These are phyloP conservation scores for Fusarium setosum DNA, from an alignment of 2,329 filamentous ascomycete species.

Conservation along the genomic window DNA sequence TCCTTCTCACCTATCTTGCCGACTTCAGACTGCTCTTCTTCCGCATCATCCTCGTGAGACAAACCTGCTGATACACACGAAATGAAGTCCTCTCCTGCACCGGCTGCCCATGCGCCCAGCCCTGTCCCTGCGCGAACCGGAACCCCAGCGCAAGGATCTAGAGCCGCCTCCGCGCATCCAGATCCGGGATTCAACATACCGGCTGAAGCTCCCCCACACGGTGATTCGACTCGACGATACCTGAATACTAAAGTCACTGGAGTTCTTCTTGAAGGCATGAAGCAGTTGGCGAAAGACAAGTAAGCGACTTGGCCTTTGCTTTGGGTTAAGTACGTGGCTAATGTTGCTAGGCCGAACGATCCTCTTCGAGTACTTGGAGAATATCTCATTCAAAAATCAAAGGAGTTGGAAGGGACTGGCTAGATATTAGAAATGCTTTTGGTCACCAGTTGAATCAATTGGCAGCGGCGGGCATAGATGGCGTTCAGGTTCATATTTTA, in stretches of 20 bases:
- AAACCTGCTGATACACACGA: constrained; percentile 20
- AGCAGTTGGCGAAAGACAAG: constrained; percentile 76
- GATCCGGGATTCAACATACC: constrained; percentile 67
- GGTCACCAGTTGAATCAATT: constrained; percentile 10
- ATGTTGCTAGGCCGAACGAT: constrained; percentile 66
- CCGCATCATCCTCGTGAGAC: constrained; percentile 2
- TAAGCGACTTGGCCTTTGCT: constrained; percentile 58
- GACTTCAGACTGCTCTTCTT: neutral
- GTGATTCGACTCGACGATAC: constrained; percentile 76
- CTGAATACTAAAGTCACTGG: constrained; percentile 78
- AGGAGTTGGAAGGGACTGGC: constrained; percentile 65
- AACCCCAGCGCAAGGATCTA: constrained; percentile 63
- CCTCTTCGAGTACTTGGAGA: constrained; percentile 77
- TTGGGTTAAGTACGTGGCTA: constrained; percentile 18
- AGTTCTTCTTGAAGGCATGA: constrained; percentile 79
- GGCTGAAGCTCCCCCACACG: constrained; percentile 70
- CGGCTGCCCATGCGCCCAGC: constrained; percentile 51
- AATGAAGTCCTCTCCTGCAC: constrained; percentile 53
- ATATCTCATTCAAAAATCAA: constrained; percentile 75
- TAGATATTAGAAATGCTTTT: constrained; percentile 23
- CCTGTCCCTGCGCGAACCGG: constrained; percentile 58
- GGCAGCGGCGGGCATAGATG: constrained; percentile 29
- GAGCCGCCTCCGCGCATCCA: constrained; percentile 68
- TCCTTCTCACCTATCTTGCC: neutral
- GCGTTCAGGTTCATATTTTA: constrained; percentile 39